phyloP scores from a whole-genome alignment of 2,329 filamentous ascomycete species.

The Ophiognomonia clavigignenti-juglandacearum region DNA sequence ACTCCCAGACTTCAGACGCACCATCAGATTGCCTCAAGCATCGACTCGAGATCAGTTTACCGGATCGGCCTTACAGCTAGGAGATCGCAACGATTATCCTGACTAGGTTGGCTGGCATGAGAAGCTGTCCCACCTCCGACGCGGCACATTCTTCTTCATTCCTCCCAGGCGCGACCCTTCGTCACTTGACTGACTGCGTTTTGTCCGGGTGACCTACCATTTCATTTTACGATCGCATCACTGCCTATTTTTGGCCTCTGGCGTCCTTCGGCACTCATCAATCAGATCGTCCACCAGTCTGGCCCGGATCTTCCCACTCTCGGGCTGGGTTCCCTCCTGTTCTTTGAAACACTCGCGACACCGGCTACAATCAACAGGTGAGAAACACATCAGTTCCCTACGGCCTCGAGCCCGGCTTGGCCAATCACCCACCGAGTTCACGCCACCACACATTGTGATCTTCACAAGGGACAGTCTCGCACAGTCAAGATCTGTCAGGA shows the following conservation, averaged over 20 bases:
- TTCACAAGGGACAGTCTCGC: not conserved
- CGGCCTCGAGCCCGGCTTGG: not conserved
- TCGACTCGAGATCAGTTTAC: too few species aligned
- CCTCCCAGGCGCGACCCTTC: not conserved
- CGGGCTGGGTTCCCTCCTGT: slow-evolving; percentile 10
- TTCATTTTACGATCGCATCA: not conserved
- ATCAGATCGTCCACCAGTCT: too few species aligned
- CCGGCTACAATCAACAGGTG: slow-evolving; percentile 13
- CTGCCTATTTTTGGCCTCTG: not conserved
- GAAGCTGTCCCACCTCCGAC: slow-evolving; percentile 4
- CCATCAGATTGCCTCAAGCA: too few species aligned
- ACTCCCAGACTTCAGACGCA: too few species aligned
- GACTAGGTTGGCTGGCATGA: slow-evolving; percentile 10
- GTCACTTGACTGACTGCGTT: too few species aligned
- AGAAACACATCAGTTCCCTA: slow-evolving; percentile 2
- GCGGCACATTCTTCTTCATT: slow-evolving; percentile 6
- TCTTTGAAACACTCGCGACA: slow-evolving; percentile 20
- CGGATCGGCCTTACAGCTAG: too few species aligned
- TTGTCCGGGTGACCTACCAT: too few species aligned
- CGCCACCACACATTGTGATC: not conserved
- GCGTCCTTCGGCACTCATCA: too few species aligned
- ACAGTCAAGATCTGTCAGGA: too few species aligned
- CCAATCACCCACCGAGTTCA: not conserved
- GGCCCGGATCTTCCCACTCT: too few species aligned
- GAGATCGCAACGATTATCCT: slow-evolving; percentile 2